These are phyloP conservation scores for thale cress (Arabidopsis thaliana) DNA, from an alignment of 345 rosid genomes.

Conservation along the genomic window DNA sequence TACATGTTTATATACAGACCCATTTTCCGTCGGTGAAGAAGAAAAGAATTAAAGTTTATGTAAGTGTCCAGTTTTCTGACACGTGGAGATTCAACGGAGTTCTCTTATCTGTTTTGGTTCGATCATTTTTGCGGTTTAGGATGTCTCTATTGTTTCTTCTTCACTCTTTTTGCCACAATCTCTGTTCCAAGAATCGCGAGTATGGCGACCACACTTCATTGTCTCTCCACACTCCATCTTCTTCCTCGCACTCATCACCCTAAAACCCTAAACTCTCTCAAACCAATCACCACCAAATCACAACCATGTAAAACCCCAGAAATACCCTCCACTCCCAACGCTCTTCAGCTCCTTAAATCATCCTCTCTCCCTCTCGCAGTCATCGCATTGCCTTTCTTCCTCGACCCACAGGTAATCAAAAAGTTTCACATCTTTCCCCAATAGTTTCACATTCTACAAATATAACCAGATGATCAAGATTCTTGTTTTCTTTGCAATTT, in stretches of 20 bases:
- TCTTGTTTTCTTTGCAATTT: not conserved
- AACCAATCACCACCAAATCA: slow-evolving; percentile 44
- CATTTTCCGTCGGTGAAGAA: too few species aligned
- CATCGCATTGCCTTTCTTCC: slow-evolving; percentile 62
- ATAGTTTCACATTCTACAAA: not conserved
- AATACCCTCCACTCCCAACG: slow-evolving; percentile 38
- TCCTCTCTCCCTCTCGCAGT: slow-evolving; percentile 66
- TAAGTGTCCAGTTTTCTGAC: not conserved
- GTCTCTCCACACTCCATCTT: slow-evolving; percentile 55
- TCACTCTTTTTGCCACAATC: slow-evolving; percentile 5
- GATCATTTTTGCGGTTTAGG: slow-evolving; percentile 7
- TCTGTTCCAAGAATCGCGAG: slow-evolving; percentile 40
- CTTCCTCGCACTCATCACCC: slow-evolving; percentile 41
- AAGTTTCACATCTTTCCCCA: not conserved
- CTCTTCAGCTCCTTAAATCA: slow-evolving; percentile 47
- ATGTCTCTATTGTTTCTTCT: slow-evolving; percentile 19
- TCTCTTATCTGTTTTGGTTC: slow-evolving; percentile 42
- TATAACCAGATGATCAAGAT: not conserved
- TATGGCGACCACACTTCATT: slow-evolving; percentile 75
- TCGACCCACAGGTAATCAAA: slow-evolving; percentile 60
- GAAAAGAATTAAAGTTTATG: not conserved
- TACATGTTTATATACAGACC: too few species aligned
- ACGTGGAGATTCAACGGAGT: slow-evolving; percentile 29
- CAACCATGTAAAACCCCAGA: slow-evolving; percentile 25
- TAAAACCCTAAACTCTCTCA: slow-evolving; percentile 40